Evolutionary conservation across 495 filamentous ascomycete genomes (phyloP), one percentile per base, ranked within the genome.

Genomic region (Penicillium manginii): DNA sequence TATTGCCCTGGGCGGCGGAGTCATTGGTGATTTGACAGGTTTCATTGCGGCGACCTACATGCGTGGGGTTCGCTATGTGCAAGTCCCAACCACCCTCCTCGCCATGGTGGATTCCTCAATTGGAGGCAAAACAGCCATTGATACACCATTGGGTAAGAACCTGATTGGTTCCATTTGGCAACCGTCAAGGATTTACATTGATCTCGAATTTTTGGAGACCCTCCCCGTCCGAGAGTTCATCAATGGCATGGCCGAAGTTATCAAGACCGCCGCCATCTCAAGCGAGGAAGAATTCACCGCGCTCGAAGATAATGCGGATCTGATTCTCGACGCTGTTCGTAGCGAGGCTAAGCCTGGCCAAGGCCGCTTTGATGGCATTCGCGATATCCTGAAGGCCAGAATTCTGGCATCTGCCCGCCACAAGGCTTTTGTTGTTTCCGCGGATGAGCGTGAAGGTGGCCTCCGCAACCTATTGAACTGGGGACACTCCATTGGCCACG

Each of bases 101-200:
- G 84, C 96, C 58, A 98, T 98, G 94, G 94, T 98, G 18, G 94
- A 98, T 76, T 97, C 93, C 31, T 96, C 92, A 42, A 97, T 98
- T 73, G 94, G 94, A 54, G 94, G 94, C 45, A 98, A 98, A 83
- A 98, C 96, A 15, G 94, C 94, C 52, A 97, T 98, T 71, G 94
- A 98, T 66, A 93, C 90, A 1, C 93, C 94, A n/a, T 82, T 91
- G 64, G 94, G 94, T 49, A 98, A 98, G 81, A 98, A 98, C 70
- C 79, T 98, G 51, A 90, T 98, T 45, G 94, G 94, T 19, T 84
- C 96, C 35, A 98, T 98, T 78, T 97, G 92, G 92, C 94, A 98
- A 70, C 94, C 94, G 29, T 83, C 88, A 63, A 86, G 90, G 58
- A 91, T 97, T 63, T 98, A 94, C 68, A 93, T 98, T 59, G 94